A percentile compares a stretch with the other conserved stretches of the same genome.
Evolutionary conservation across 768 basidiomycete genomes (phyloP).

Genomic region (Pisolithus marmoratus): DNA sequence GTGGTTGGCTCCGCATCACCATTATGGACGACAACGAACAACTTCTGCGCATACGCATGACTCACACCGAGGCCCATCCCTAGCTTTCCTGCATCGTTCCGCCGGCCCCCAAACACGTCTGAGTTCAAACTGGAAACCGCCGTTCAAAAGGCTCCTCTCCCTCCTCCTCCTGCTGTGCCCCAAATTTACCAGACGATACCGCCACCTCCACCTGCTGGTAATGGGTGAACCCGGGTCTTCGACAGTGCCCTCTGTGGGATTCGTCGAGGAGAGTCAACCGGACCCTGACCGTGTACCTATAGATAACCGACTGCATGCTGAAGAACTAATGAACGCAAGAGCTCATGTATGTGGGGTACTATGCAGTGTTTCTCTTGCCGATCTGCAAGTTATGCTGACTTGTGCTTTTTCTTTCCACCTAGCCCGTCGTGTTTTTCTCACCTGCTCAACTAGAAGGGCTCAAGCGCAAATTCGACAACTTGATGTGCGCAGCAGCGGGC

Average conservation of each 20-base stretch:
- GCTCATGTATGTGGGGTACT: slow-evolving; percentile 11
- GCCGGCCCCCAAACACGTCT: slow-evolving; percentile 27
- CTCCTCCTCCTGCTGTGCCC: slow-evolving; percentile 5
- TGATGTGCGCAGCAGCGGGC: slow-evolving; percentile 26
- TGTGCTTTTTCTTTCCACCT: neutral
- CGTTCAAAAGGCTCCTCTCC: slow-evolving; percentile 18
- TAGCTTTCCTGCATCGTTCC: slow-evolving; percentile 28
- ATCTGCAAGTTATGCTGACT: neutral
- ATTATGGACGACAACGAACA: slow-evolving; percentile 32
- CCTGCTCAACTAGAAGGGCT: slow-evolving; percentile 26
- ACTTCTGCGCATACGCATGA: slow-evolving; percentile 32
- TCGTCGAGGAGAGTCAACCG: slow-evolving; percentile 6
- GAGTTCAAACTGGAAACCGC: slow-evolving; percentile 28
- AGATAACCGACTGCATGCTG: slow-evolving; percentile 12
- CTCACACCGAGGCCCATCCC: slow-evolving; percentile 30
- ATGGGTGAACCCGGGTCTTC: neutral
- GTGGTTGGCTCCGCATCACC: slow-evolving; percentile 31
- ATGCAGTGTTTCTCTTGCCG: neutral
- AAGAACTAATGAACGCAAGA: slow-evolving; percentile 14
- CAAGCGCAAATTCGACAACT: slow-evolving; percentile 26
- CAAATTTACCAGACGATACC: slow-evolving; percentile 7
- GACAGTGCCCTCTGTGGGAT: neutral
- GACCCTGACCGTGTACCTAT: slow-evolving; percentile 12
- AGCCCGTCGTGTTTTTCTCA: slow-evolving; percentile 25
- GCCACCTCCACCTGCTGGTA: slow-evolving; percentile 1